Evolutionary conservation across 768 basidiomycete species (phyloP).

Genomic region (Amanita pseudoporphyria): DNA sequence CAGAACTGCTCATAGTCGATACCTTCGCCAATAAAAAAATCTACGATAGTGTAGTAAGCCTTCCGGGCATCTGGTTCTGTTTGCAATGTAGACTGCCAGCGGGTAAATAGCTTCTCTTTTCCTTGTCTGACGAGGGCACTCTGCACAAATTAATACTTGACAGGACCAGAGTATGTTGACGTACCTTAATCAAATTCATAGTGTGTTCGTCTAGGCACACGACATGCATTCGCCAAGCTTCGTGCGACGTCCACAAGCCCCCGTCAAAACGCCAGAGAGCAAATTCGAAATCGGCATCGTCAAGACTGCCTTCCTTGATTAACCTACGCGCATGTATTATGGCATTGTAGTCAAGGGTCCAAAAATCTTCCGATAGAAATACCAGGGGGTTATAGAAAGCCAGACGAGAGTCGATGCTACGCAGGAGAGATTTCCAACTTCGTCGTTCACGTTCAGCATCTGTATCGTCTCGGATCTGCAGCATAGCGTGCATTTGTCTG

Average conservation of each 20-base stretch:
- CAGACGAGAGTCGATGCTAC: constrained; percentile 19
- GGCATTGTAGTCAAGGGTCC: constrained; percentile 20
- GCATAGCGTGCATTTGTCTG: background rate
- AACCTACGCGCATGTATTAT: constrained; percentile 19
- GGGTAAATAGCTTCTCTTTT: constrained; percentile 15
- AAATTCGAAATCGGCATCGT: constrained; percentile 22
- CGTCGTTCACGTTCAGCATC: constrained; percentile 9
- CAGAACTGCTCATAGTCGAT: constrained; percentile 22
- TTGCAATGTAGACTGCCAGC: constrained; percentile 13
- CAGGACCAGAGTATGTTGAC: background rate
- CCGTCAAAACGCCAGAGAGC: constrained; percentile 19
- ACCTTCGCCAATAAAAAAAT: constrained; percentile 18
- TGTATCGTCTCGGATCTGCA: constrained; percentile 3
- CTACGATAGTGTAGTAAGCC: constrained; percentile 18
- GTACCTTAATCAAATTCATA: constrained; percentile 19
- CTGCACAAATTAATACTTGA: constrained; percentile 8
- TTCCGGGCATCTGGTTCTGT: constrained; percentile 11
- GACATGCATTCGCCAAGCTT: constrained; percentile 23
- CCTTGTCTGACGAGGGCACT: constrained; percentile 18
- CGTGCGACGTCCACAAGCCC: constrained; percentile 19
- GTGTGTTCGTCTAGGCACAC: constrained; percentile 21
- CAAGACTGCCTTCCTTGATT: constrained; percentile 17
- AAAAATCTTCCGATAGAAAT: constrained; percentile 22
- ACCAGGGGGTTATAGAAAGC: constrained; percentile 20
- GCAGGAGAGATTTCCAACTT: constrained; percentile 16